These are phyloP conservation scores for Astragalus glycyphyllos DNA, from an alignment of 306 rosid species.

Conservation along the genomic window DNA sequence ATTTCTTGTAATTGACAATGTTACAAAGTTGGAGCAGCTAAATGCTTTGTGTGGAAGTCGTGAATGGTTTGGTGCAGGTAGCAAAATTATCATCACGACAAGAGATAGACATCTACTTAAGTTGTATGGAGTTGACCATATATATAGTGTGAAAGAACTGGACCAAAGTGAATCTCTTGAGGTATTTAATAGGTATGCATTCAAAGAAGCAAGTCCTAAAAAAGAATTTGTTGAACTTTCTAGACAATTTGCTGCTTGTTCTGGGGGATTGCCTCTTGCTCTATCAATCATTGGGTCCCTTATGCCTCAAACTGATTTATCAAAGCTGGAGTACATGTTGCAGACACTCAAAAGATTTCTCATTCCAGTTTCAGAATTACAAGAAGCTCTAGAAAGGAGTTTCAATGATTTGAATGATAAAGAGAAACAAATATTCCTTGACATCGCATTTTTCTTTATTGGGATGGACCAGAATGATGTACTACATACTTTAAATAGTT, in stretches of 20 bases:
- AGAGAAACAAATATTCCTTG: constrained; percentile 31
- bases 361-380: not conserved
- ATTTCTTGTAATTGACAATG: constrained; percentile 39
- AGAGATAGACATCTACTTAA: not conserved
- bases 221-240: constrained; percentile 1
- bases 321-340: no score
- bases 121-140: not conserved
- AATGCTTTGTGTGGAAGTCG: constrained; percentile 28
- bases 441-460: constrained; percentile 40
- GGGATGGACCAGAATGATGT: no score
- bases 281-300: constrained; percentile 29
- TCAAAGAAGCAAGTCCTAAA: not conserved
- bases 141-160: not conserved
- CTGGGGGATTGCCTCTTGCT: constrained; percentile 30
- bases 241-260: not conserved
- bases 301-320: no score
- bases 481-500: no score
- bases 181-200: not conserved
- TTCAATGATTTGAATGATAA: constrained; percentile 10
- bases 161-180: constrained; percentile 6
- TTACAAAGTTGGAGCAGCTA: constrained; percentile 7
- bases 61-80: constrained; percentile 27
- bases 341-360: no score
- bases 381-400: constrained; percentile 11
- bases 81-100: constrained; percentile 37